These are phyloP conservation scores for Prunus salicina DNA, from an alignment of 306 rosid genomes.

Conservation along the genomic window DNA sequence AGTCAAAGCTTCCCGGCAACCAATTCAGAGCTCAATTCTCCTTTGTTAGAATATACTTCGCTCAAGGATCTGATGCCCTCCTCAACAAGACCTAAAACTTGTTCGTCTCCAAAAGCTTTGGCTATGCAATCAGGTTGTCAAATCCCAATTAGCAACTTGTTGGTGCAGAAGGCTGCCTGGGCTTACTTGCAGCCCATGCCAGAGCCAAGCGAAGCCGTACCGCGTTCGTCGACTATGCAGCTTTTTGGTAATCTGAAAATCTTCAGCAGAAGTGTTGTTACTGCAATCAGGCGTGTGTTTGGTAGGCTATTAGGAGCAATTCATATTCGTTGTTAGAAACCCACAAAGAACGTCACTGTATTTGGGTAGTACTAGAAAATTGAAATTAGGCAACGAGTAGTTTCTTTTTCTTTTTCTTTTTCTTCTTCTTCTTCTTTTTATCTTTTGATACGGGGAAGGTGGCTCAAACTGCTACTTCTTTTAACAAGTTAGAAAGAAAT, in stretches of 20 bases:
- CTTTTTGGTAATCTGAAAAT: neutral
- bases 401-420: too few relatives aligned
- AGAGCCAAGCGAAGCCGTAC: neutral
- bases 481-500: too few relatives aligned
- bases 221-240: neutral
- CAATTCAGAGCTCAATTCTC: neutral
- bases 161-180: slow-evolving; percentile 1
- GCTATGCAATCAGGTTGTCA: neutral
- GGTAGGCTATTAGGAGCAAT: neutral
- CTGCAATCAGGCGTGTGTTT: neutral
- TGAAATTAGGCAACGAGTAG: too few relatives aligned
- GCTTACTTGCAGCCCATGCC: slow-evolving; percentile 5
- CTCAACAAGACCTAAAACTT: neutral
- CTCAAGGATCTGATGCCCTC: neutral
- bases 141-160: neutral
- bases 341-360: too few relatives aligned
- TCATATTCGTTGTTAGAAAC: too few relatives aligned
- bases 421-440: too few relatives aligned
- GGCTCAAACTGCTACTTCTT: too few relatives aligned
- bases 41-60: neutral
- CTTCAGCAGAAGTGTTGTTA: neutral
- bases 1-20: neutral
- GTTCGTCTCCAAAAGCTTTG: neutral
- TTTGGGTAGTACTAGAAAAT: too few relatives aligned
- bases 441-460: too few relatives aligned